These are phyloP conservation scores for Solanum verrucosum DNA, from an alignment of 257 asterid species.

Conservation along the genomic window DNA sequence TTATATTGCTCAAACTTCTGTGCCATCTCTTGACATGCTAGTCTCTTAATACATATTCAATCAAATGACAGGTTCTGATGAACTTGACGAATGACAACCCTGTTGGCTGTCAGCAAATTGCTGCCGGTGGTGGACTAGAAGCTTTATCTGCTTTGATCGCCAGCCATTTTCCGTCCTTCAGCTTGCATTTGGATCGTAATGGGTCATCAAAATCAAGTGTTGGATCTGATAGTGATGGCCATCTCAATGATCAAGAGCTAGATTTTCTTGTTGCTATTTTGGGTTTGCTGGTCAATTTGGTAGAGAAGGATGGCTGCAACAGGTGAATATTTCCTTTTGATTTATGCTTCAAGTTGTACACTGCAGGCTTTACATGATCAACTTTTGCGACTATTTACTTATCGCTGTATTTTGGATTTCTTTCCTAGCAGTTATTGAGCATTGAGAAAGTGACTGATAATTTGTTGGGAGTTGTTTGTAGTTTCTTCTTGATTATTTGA, in stretches of 20 bases:
- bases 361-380: slow-evolving; percentile 3
- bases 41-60: neutral
- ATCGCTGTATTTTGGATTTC: neutral
- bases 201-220: slow-evolving; percentile 24
- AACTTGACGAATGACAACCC: slow-evolving; percentile 70
- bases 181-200: slow-evolving; percentile 15
- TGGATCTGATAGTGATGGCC: slow-evolving; percentile 20
- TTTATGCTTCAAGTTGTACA: neutral
- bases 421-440: neutral
- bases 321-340: slow-evolving; percentile 28
- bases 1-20: neutral
- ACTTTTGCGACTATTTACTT: neutral
- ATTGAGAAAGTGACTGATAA: neutral
- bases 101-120: slow-evolving; percentile 71
- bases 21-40: neutral
- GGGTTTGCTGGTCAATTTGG: slow-evolving; percentile 85
- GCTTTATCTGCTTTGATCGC: slow-evolving; percentile 52
- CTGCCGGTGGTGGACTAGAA: slow-evolving; percentile 61
- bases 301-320: slow-evolving; percentile 60
- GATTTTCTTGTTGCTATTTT: slow-evolving; percentile 75
- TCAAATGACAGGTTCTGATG: slow-evolving; percentile 58
- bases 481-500: neutral
- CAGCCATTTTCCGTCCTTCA: slow-evolving; percentile 50
- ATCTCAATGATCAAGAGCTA: slow-evolving; percentile 57
- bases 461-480: neutral